Base-by-base conservation (phyloP, 202 grass and related monocot genomes). In the Zizania palustris region DNA sequence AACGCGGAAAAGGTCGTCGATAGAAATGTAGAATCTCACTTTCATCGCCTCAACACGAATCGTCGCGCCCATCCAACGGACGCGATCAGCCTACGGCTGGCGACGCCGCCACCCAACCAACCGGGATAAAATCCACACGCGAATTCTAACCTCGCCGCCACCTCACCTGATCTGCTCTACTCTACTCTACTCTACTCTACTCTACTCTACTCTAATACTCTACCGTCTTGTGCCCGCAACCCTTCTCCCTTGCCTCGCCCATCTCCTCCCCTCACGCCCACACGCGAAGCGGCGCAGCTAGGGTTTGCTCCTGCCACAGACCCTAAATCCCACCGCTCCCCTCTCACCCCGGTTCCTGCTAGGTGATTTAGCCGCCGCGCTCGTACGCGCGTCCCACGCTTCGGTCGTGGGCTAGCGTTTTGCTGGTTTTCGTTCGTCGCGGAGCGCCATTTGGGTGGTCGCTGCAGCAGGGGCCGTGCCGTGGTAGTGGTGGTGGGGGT, bases 261-360 rank as follows among this genome's bases (percentile, higher is more conserved):
- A 28, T 28, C 28, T 28, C 28, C 28, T 28, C 28, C 28, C 28
- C 28, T 28, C 16, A 49, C 48, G 21, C 43, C 80, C 15, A 54
- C 36, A 0, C 22, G 38, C 65, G 46, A 43, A 60, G 66, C 71
- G 58, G 21, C 50, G 77, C 60, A 13, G 65, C 77, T 88, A 85
- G 86, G 86, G 82, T 88, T 88, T 77, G 86, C 82, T 88, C 82
- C 34, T 3, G 1, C 35, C 58, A 40, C 67, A 51, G 77, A 41
- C 67, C 51, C 81, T 77, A 72, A 65, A 58, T 75, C 62, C 55
- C 54, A 10, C 69, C 16, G 53, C 62, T 58, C 33, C 3, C 12
- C 14, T 15, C 6, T 14, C 67, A 3, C 36, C 12, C 35, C 43
- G 18, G 11, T 11, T 15, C 11, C 65, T 7, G 13, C 38, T n/a